Evolutionary conservation across 306 rosid species (phyloP).

Genomic region (Nissolia schottii): DNA sequence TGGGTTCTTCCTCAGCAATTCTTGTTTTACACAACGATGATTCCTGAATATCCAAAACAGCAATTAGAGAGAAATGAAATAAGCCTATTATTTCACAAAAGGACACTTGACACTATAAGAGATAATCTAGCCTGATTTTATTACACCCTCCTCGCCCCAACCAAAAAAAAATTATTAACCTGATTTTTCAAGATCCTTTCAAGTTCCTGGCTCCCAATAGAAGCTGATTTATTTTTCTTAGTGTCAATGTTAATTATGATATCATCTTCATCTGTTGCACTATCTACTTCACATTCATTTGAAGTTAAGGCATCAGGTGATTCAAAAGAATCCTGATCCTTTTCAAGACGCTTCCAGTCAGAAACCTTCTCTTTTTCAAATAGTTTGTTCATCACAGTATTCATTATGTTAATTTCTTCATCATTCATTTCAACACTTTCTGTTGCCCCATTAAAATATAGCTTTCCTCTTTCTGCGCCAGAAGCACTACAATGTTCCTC

Average conservation of each 20-base stretch:
- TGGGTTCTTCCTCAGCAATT: slow-evolving; percentile 26
- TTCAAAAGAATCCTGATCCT: slow-evolving; percentile 18
- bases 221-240: slow-evolving; percentile 26
- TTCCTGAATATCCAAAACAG: slow-evolving; percentile 38
- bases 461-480: slow-evolving; percentile 23
- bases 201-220: slow-evolving; percentile 28
- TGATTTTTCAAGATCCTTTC: slow-evolving; percentile 38
- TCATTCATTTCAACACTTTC: slow-evolving; percentile 49
- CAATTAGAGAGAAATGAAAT: slow-evolving; percentile 14
- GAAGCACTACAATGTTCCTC: slow-evolving; percentile 66
- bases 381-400: slow-evolving; percentile 64
- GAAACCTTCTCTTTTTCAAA: slow-evolving; percentile 44
- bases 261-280: slow-evolving; percentile 56
- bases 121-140: slow-evolving; percentile 26
- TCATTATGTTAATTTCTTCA: slow-evolving; percentile 71
- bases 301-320: slow-evolving; percentile 20
- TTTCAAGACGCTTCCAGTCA: not conserved
- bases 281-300: slow-evolving; percentile 42
- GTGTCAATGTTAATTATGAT: slow-evolving; percentile 60
- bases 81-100: not conserved
- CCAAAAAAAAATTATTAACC: slow-evolving; percentile 18
- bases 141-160: not conserved
- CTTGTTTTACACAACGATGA: slow-evolving; percentile 23
- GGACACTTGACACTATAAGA: not conserved
- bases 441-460: slow-evolving; percentile 14